Base-by-base conservation (phyloP, 495 filamentous ascomycete genomes). In the Neurospora cerealis region DNA sequence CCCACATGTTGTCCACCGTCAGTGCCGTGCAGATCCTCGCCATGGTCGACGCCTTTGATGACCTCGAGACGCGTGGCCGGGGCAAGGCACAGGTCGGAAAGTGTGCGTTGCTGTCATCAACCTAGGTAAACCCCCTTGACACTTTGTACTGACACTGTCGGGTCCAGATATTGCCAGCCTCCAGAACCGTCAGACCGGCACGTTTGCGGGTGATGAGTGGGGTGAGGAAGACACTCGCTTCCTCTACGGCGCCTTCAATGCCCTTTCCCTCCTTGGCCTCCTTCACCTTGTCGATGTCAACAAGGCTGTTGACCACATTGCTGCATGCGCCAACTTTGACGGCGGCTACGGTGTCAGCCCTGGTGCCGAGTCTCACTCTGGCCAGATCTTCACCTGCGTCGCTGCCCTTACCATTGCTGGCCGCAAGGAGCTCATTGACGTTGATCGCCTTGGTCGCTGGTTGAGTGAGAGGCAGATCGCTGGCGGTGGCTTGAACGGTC, bases 151-250 rank as follows among this genome's bases (percentile, higher is more conserved):
- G 62, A 78, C 75, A 42, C 21, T 72, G 2, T n/a, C n/a, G 4
- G 11, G n/a, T 46, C 46, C 76, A 97, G 93, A 90, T 85, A 93
- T 99, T 74, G 91, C 94, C 54, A 83, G 83, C 72, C 87, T 97
- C 72, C 96, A 99, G 78, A 89, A 97, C 77, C 84, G 82, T 4
- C 84, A 92, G 75, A 93, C 91, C 36, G 96, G 96, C 73, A 93
- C 90, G 2, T 98, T 99, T 79, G 89, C 90, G 75, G 96, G 96
- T 48, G 96, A 98, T 76, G 90, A 97, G 81, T 99, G 94, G 94
- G 96, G 96, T 10, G 96, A 99, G 83, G 89, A 89, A 71, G 96
- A 99, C 82, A 98, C 96, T 8, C 89, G 96, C 15, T 99, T 99
- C 80, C 86, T 98, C 5, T 98, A 95, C 79, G 91, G 91, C 42